phyloP scores from a whole-genome alignment of 2,329 filamentous ascomycete genomes.

The Seiridium cupressi region DNA sequence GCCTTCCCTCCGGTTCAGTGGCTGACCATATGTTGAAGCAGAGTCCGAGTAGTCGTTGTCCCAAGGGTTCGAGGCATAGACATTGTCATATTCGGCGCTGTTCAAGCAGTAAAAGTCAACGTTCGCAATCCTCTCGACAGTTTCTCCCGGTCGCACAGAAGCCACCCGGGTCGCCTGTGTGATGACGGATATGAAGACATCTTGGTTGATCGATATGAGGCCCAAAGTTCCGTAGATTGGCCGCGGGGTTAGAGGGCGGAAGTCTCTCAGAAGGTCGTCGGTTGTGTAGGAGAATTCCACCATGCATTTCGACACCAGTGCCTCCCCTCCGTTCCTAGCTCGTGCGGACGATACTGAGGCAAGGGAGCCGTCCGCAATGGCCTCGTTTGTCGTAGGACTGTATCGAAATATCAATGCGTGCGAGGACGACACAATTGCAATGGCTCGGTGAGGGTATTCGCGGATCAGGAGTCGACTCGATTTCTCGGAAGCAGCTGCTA shows the following conservation, averaged over 20 bases:
- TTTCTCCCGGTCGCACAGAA: slow-evolving; percentile 81
- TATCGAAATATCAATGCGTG: slow-evolving; percentile 85
- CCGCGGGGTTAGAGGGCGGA: slow-evolving; percentile 70
- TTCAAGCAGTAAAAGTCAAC: slow-evolving; percentile 95
- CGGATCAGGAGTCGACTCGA: slow-evolving; percentile 79
- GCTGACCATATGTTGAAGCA: slow-evolving; percentile 46
- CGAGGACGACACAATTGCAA: slow-evolving; percentile 77
- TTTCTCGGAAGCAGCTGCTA: slow-evolving; percentile 39
- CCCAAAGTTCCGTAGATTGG: slow-evolving; percentile 84
- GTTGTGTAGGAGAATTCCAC: slow-evolving; percentile 76
- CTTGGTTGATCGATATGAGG: slow-evolving; percentile 76
- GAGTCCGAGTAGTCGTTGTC: slow-evolving; percentile 49
- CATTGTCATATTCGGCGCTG: slow-evolving; percentile 79
- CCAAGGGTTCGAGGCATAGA: slow-evolving; percentile 54
- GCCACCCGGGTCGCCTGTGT: slow-evolving; percentile 77
- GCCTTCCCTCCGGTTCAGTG: slow-evolving; percentile 64
- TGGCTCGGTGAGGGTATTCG: slow-evolving; percentile 82
- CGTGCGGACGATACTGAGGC: slow-evolving; percentile 48
- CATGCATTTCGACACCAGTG: slow-evolving; percentile 67
- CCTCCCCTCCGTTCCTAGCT: slow-evolving; percentile 39
- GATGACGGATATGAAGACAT: slow-evolving; percentile 90
- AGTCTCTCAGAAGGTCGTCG: slow-evolving; percentile 69
- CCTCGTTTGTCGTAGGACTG: slow-evolving; percentile 63
- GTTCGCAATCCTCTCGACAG: slow-evolving; percentile 78
- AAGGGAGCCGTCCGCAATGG: slow-evolving; percentile 57